Conservation (phyloP, 371 early-diverging fungal species). For the Mortierella sp. region DNA sequence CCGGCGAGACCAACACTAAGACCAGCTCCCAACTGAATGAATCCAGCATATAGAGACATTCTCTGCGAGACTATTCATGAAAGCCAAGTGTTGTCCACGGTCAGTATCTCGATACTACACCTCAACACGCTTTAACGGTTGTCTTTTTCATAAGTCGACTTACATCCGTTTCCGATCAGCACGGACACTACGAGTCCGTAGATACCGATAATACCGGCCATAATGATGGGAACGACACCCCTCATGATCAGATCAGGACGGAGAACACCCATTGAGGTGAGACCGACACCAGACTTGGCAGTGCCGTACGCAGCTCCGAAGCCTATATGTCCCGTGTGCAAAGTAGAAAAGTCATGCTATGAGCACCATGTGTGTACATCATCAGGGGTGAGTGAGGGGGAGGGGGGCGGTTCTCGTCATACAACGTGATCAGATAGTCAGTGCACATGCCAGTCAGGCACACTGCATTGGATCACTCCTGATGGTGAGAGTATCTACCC, state of each 20-base stretch:
- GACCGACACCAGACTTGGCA: constrained; percentile 91
- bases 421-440: too few relatives aligned
- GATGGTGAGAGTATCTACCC: too few relatives aligned
- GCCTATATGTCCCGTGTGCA: too few relatives aligned
- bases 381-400: too few relatives aligned
- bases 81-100: not conserved
- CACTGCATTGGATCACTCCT: too few relatives aligned
- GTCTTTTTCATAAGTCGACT: constrained; percentile 34
- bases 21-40: constrained; percentile 88
- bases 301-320: constrained; percentile 95
- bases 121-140: too few relatives aligned
- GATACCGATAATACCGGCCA: constrained; percentile 95
- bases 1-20: constrained; percentile 88
- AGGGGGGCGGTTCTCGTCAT: too few relatives aligned
- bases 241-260: constrained; percentile 91
- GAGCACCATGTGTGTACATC: too few relatives aligned
- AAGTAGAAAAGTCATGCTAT: too few relatives aligned
- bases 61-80: constrained; percentile 49
- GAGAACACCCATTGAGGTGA: constrained; percentile 88
- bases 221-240: constrained; percentile 89
- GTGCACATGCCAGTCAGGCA: too few relatives aligned
- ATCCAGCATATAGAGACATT: constrained; percentile 80
- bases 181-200: constrained; percentile 92
- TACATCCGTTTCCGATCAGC: constrained; percentile 80
- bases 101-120: too few relatives aligned